phyloP scores from a whole-genome alignment of 345 rosid species.

The Pseudoturritis turrita region DNA sequence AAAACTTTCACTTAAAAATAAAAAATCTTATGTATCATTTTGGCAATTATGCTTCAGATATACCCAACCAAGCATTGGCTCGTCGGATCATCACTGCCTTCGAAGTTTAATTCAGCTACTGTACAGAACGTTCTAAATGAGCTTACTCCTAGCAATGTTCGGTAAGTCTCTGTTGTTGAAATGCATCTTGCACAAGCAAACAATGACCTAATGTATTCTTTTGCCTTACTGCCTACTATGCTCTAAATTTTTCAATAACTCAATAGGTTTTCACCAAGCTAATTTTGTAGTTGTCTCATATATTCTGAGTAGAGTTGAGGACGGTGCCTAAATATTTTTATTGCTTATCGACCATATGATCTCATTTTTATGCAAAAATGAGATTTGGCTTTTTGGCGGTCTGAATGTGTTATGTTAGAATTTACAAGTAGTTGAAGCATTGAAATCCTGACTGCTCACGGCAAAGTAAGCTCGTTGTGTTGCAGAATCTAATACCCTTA shows the following conservation, averaged over 20 bases:
- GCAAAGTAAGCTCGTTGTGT: background rate
- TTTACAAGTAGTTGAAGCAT: background rate
- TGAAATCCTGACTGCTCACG: background rate
- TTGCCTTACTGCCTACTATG: no score
- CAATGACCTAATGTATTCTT: no score
- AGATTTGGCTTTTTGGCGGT: no score
- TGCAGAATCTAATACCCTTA: slow-evolving; percentile 10
- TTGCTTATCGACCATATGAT: background rate
- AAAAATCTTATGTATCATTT: background rate
- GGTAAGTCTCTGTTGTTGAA: slow-evolving; percentile 40
- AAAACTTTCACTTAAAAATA: background rate
- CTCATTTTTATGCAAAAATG: no score
- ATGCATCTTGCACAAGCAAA: background rate
- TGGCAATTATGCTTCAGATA: slow-evolving; percentile 35
- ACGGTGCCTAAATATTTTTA: background rate
- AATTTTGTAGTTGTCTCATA: no score
- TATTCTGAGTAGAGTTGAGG: background rate
- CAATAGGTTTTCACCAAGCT: no score
- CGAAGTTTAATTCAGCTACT: slow-evolving; percentile 47
- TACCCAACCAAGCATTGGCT: slow-evolving; percentile 87
- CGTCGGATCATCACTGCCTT: slow-evolving; percentile 71
- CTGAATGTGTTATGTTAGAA: no score
- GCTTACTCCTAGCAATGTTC: slow-evolving; percentile 55
- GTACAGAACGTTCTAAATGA: slow-evolving; percentile 51
- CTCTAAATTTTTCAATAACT: no score